Evolutionary conservation across 805 yeast species (phyloP).

Genomic region (Yueomyces sp.): DNA sequence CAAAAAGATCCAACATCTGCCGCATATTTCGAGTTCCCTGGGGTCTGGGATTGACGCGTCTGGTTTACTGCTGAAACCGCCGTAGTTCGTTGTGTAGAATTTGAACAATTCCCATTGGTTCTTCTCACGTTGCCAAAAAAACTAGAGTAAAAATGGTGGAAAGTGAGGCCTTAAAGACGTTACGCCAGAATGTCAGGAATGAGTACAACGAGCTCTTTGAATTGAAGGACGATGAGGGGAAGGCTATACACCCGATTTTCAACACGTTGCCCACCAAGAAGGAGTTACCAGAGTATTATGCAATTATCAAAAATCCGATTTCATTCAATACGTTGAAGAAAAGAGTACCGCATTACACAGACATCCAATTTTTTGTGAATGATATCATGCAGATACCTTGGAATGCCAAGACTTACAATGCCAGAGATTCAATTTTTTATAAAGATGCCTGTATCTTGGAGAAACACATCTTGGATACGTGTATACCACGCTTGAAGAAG

Average conservation of each 20-base stretch:
- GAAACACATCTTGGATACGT: constrained; percentile 24
- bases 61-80: too few relatives aligned
- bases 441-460: constrained; percentile 46
- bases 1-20: background rate
- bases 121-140: background rate
- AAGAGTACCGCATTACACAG: constrained; percentile 43
- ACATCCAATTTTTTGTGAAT: constrained; percentile 56
- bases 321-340: constrained; percentile 63
- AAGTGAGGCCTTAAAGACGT: background rate
- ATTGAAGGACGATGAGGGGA: constrained; percentile 17
- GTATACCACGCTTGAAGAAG: constrained; percentile 24
- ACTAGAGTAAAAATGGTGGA: background rate
- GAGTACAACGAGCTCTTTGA: constrained; percentile 11
- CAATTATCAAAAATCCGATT: constrained; percentile 61
- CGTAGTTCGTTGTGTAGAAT: too few relatives aligned
- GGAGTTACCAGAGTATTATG: constrained; percentile 64
- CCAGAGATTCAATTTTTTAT: constrained; percentile 52
- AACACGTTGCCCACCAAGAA: constrained; percentile 48
- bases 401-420: constrained; percentile 81
- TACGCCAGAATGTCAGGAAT: constrained; percentile 1
- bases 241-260: constrained; percentile 19
- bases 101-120: background rate
- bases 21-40: background rate
- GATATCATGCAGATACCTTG: constrained; percentile 78
- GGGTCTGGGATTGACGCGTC: background rate